phyloP scores from a whole-genome alignment of 2,329 filamentous ascomycete species.

The Decorospora gaudefroyi region DNA sequence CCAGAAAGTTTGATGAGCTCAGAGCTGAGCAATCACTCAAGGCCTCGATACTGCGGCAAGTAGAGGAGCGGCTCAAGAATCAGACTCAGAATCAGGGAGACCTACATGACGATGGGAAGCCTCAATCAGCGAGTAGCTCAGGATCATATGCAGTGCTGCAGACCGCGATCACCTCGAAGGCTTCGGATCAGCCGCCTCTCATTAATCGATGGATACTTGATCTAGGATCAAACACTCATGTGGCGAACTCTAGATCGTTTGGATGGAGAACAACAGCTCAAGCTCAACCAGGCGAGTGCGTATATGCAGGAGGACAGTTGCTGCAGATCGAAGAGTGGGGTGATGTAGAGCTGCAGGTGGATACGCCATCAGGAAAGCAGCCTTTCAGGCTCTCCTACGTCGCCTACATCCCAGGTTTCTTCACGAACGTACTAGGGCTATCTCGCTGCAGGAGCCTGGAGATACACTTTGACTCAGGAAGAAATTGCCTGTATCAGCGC shows the following conservation, averaged over 20 bases:
- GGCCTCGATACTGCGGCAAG: neutral
- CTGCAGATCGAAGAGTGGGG: constrained; percentile 10
- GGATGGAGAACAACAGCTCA: constrained; percentile 7
- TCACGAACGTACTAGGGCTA: constrained; percentile 9
- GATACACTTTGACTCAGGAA: constrained; percentile 16
- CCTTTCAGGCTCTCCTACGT: neutral
- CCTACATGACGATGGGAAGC: neutral
- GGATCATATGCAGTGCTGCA: neutral
- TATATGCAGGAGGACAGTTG: constrained; percentile 10
- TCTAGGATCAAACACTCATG: constrained; percentile 14
- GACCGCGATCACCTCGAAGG: neutral
- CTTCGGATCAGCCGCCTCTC: neutral
- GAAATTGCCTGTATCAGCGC: constrained; percentile 7
- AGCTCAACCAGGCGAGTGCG: constrained; percentile 1
- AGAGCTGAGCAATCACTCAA: neutral
- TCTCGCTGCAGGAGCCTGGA: constrained; percentile 6
- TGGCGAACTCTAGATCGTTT: constrained; percentile 6
- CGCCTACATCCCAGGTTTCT: constrained; percentile 9
- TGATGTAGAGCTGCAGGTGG: constrained; percentile 3
- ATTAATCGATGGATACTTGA: constrained; percentile 16
- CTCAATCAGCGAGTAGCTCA: constrained; percentile 1
- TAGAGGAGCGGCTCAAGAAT: neutral
- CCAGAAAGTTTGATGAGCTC: neutral
- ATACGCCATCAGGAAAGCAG: neutral
- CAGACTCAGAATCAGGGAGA: neutral